phyloP scores from a whole-genome alignment of 2,329 filamentous ascomycete species.

The Ophiostoma tasmaniense region DNA sequence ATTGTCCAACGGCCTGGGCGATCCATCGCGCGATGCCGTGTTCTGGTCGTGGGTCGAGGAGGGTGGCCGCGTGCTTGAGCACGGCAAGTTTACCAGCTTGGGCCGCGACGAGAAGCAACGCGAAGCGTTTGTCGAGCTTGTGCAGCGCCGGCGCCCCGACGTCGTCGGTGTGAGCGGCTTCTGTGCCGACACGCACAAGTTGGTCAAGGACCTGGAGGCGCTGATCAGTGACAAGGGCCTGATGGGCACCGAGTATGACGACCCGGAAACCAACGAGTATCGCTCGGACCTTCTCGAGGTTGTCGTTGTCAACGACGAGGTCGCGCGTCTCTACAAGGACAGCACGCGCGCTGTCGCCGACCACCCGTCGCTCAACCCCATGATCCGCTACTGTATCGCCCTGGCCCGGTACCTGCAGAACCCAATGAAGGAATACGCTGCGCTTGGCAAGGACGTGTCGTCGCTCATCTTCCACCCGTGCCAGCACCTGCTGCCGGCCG shows the following conservation, averaged over 20 bases:
- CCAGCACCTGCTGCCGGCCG: constrained; percentile 78
- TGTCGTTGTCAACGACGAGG: constrained; percentile 89
- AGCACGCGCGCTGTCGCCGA: constrained; percentile 71
- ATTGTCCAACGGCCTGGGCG: constrained; percentile 76
- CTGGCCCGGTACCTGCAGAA: constrained; percentile 89
- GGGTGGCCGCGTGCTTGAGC: constrained; percentile 79
- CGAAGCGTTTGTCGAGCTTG: constrained; percentile 66
- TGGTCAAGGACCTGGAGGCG: constrained; percentile 72
- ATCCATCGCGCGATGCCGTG: constrained; percentile 64
- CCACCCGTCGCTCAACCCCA: constrained; percentile 67
- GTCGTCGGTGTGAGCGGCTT: constrained; percentile 85
- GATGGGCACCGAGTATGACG: constrained; percentile 71
- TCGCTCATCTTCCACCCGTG: constrained; percentile 85
- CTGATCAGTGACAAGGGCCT: constrained; percentile 71
- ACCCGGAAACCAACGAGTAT: constrained; percentile 66
- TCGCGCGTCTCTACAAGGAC: constrained; percentile 91
- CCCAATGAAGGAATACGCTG: constrained; percentile 92
- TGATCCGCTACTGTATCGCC: constrained; percentile 83
- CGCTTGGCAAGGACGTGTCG: constrained; percentile 76
- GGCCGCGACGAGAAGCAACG: constrained; percentile 58
- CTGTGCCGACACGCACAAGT: constrained; percentile 73
- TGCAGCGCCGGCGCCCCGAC: constrained; percentile 75
- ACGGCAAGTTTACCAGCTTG: constrained; percentile 78
- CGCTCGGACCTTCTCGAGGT: constrained; percentile 76
- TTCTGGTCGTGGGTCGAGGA: constrained; percentile 92